Base-by-base conservation (phyloP, 805 yeast genomes). In the Cyberlindnera meyerae region DNA sequence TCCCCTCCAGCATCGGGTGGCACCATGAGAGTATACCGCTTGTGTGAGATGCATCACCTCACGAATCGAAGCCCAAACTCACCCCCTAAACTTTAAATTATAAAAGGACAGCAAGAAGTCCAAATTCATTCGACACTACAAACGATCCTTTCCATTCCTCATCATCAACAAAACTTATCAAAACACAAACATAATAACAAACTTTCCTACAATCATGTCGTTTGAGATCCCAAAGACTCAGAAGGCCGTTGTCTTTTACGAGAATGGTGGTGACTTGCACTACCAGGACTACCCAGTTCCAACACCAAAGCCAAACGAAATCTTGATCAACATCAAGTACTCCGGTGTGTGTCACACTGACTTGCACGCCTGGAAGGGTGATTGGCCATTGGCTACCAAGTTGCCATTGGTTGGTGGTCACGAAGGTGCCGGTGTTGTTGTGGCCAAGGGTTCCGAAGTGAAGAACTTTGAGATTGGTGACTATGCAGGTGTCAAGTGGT, bases 361-460 rank as follows among this genome's bases (percentile, higher is more conserved):
- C 55, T 63, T 75, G 51, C 81, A 75, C 55, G 81, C 80, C 29
- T 75, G 79, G 52, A 41, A 48, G 18, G 52, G 79, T 45, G 81
- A 75, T 52, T 75, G 80, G 81, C 79, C 80, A 34, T 58, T 74
- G 49, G 64, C 55, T 20, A 66, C 70, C 43, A 75, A 75, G 52
- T 65, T 77, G 49, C 82, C 82, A 27, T 65, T 77, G 50, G 79
- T 77, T 30, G 83, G 83, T 51, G 83, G 83, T 54, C 83, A 77
- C 61, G 83, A 77, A 62, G 83, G 83, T 66, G 81, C 82, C 29
- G 82, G 83, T 62, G 70, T 72, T 25, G 83, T 77, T 43, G 83
- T 77, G 43, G 81, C 72, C 34, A 62, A 68, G 58, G 83, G 83
- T 54, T 68, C 67, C 29, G 65, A 70, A 51, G 83, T 77, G 43